A percentile compares a stretch with the other conserved stretches of the same genome.
phyloP scores from a whole-genome alignment of 371 early-diverging fungal species.

The Thermomucor indicae-seudaticae region DNA sequence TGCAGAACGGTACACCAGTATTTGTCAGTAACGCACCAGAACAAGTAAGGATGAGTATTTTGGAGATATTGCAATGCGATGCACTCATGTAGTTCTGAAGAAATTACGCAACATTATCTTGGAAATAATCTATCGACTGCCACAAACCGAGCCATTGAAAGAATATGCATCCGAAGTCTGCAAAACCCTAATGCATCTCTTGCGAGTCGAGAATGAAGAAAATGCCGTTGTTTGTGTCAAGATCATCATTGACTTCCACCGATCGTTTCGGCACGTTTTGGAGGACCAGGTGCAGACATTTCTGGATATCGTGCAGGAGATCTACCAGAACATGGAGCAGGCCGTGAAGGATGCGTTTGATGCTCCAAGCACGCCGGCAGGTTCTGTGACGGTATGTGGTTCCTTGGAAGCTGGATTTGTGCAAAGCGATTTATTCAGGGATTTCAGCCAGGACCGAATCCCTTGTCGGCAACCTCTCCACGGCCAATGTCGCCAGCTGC shows the following conservation, averaged over 20 bases:
- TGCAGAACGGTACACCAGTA: conserved; percentile 74
- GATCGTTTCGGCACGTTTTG: conserved; percentile 73
- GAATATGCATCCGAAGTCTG: conserved; percentile 57
- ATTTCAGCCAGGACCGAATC: conserved; percentile 48
- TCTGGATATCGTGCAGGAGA: conserved; percentile 86
- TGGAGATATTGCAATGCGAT: neutral
- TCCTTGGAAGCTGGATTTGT: neutral
- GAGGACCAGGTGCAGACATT: conserved; percentile 90
- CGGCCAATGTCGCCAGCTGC: conserved; percentile 77
- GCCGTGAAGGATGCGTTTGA: conserved; percentile 81
- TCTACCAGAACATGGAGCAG: conserved; percentile 87
- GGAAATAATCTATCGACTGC: conserved; percentile 90
- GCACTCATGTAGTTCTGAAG: conserved; percentile 35
- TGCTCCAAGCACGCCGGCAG: conserved; percentile 54
- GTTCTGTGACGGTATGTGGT: conserved; percentile 42
- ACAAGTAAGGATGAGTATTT: conserved; percentile 55
- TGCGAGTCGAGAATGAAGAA: conserved; percentile 94
- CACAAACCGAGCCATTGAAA: conserved; percentile 77
- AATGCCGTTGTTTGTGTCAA: conserved; percentile 91
- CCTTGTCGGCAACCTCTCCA: conserved; percentile 60
- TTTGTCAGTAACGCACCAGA: conserved; percentile 78
- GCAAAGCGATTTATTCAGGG: neutral
- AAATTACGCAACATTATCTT: conserved; percentile 89
- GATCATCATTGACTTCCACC: conserved; percentile 92
- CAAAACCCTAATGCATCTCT: conserved; percentile 69